A percentile compares a stretch with the other conserved stretches of the same genome.
Conservation (phyloP, 106 monocot species). For the Apostasia ramifera region DNA sequence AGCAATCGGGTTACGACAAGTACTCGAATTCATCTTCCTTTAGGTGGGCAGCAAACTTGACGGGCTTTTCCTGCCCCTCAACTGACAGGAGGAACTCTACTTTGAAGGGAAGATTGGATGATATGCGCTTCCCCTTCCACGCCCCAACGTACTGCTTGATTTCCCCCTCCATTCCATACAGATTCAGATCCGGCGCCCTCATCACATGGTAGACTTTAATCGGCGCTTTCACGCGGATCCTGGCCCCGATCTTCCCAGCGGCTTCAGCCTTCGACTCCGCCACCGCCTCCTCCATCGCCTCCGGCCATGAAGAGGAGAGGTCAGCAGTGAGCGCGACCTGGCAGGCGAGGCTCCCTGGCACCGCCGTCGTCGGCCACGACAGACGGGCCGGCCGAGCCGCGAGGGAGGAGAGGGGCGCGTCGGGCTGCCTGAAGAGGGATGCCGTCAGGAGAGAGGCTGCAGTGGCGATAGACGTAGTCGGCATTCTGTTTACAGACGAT, state of each 20-base stretch:
- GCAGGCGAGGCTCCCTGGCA: slow-evolving; percentile 17
- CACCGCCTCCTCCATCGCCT: slow-evolving; percentile 17
- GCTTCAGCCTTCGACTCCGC: slow-evolving; percentile 20
- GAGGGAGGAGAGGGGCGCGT: neutral
- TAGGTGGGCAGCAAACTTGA: slow-evolving; percentile 77
- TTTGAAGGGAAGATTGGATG: slow-evolving; percentile 76
- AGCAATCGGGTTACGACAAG: neutral
- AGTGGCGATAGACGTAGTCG: neutral
- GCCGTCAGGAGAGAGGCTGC: neutral
- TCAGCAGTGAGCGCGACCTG: slow-evolving; percentile 29
- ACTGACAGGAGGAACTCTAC: slow-evolving; percentile 50
- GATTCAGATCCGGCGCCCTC: slow-evolving; percentile 64
- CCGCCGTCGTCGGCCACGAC: neutral
- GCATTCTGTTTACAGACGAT: neutral
- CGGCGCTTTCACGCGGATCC: slow-evolving; percentile 56
- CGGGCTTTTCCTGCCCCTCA: slow-evolving; percentile 30
- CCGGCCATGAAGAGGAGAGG: slow-evolving; percentile 12
- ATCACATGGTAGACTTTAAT: slow-evolving; percentile 69
- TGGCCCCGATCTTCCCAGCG: slow-evolving; percentile 38
- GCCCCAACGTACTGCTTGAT: slow-evolving; percentile 79
- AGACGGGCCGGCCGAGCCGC: neutral
- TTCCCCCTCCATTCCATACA: slow-evolving; percentile 63
- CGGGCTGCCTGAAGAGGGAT: neutral
- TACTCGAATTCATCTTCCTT: slow-evolving; percentile 79
- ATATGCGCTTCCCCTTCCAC: slow-evolving; percentile 75